Evolutionary conservation across 148 eudicot species (phyloP), one percentile per base, ranked within the genome.

Genomic region (Silene conica): DNA sequence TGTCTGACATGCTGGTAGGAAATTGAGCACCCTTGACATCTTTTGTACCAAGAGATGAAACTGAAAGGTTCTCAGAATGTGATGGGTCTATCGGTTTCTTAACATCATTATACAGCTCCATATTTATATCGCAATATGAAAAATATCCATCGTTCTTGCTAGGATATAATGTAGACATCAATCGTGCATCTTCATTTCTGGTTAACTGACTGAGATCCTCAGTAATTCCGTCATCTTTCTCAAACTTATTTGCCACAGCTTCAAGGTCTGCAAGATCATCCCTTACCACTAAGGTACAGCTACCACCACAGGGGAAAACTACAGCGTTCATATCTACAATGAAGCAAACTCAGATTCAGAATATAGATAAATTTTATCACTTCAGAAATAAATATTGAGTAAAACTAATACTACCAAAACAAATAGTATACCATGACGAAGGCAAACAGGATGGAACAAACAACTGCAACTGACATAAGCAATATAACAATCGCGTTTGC

Each of bases 401-500:
- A n/a, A n/a, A n/a, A 16, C 63, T 57, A 57, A 4, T 67, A 52
- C 7, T 10, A 16, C 4, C 31, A 58, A 50, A 61, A 31, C 4
- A 77, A 77, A 13, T 55, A 15, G 50, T 79, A 79, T 89, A 96
- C 99, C 97, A 82, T 96, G 99, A 64, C 96, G 92, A 76, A 96
- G 87, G 83, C 99, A 96, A 45, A 90, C 79, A 64, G 91, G 89
- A 79, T 96, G 99, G 70, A 78, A 73, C 75, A 68, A 85, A 80
- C 99, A 96, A 69, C 84, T 86, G 83, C 99, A 96, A 76, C 82
- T 90, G 73, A 92, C 75, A 77, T 87, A 90, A 23, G 96, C 92
- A 52, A 90, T 80, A 83, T 89, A 92, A 79, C 99, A 96, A 80
- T 96, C 99, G 20, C 96, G 94, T 83, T 96, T 90, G 89, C 99